Evolutionary conservation across 768 basidiomycete genomes (phyloP), one percentile per base, ranked within the genome.

Genomic region (Rubroboletus satanas): DNA sequence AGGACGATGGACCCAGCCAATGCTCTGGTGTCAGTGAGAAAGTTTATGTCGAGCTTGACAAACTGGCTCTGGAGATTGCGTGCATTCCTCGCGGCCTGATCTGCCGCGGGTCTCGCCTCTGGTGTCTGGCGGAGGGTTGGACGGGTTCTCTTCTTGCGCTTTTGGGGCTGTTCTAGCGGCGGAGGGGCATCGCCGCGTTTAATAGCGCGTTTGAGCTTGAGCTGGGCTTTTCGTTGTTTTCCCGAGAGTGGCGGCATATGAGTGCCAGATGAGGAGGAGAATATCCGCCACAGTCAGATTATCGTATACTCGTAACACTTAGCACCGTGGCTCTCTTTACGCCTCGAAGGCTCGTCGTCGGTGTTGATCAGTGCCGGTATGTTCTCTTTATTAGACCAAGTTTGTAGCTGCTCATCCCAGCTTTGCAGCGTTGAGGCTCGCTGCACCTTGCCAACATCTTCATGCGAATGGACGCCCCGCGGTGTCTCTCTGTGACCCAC

Each of bases 151-250:
- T 51, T 58, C 21, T 48, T 66, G 44, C 57, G 67, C 2, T 26
- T 58, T 8, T 41, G 39, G 11, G 51, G 49, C 7, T 49, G 55
- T 36, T 45, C 51, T 14, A 71, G 75, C 61, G 23, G 76, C 58
- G 14, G 77, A 72, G 66, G 64, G 4, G 76, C 69, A 58, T 90
- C 90, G 5, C 90, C 93, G 32, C 92, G 85, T 69, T 95, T 95
- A 32, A 88, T 72, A 5, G 93, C 93, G 23, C 93, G 86, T 63
- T 90, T 91, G 46, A 84, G 79, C 67, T 90, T 83, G 8, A 85
- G 77, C 54, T 89, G 81, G 2, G 81, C 84, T 58, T 87, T 90
- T 60, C 84, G 85, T 63, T 87, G 77, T 52, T 84, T 88, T 38
- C 77, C 79, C 0, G 86, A 88, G 10, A 74, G 45, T 0, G 48